Percentiles rank a stretch among this genome's conserved stretches.
These are phyloP conservation scores for Pseudogymnoascus sp. DNA, from an alignment of 2,329 filamentous ascomycete species.

Conservation along the genomic window DNA sequence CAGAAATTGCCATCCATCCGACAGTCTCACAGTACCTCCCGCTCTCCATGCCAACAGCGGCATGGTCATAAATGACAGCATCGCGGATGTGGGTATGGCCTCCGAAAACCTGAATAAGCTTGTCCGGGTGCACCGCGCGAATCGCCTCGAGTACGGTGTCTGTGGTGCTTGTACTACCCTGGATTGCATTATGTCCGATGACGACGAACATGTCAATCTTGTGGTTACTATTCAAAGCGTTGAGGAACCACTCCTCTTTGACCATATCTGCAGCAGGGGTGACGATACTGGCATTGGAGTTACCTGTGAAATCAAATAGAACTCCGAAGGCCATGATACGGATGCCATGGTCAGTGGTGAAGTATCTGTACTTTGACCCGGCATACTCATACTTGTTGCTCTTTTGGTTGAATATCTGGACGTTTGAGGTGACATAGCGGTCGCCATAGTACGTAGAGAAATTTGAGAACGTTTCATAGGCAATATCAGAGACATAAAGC, in stretches of 20 bases:
- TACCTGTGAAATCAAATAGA: conserved; percentile 85
- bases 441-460: conserved; percentile 78
- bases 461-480: conserved; percentile 66
- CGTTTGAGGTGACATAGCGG: conserved; percentile 81
- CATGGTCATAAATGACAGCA: conserved; percentile 69
- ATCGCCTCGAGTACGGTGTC: conserved; percentile 69
- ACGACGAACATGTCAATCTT: conserved; percentile 76
- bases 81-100: conserved; percentile 88
- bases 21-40: conserved; percentile 93
- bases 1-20: conserved; percentile 82
- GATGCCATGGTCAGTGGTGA: conserved; percentile 81
- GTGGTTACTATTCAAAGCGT: conserved; percentile 76
- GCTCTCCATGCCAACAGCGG: conserved; percentile 72
- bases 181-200: conserved; percentile 73
- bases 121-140: conserved; percentile 66
- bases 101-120: conserved; percentile 84
- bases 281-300: conserved; percentile 84
- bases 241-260: conserved; percentile 80
- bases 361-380: conserved; percentile 75
- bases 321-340: conserved; percentile 86
- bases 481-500: conserved; percentile 74
- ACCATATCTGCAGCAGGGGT: conserved; percentile 72
- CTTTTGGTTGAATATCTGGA: conserved; percentile 60
- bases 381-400: conserved; percentile 66
- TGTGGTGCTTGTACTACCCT: conserved; percentile 62